These are phyloP conservation scores for Venturia oleaginea DNA, from an alignment of 2,329 filamentous ascomycete genomes.

Conservation along the genomic window DNA sequence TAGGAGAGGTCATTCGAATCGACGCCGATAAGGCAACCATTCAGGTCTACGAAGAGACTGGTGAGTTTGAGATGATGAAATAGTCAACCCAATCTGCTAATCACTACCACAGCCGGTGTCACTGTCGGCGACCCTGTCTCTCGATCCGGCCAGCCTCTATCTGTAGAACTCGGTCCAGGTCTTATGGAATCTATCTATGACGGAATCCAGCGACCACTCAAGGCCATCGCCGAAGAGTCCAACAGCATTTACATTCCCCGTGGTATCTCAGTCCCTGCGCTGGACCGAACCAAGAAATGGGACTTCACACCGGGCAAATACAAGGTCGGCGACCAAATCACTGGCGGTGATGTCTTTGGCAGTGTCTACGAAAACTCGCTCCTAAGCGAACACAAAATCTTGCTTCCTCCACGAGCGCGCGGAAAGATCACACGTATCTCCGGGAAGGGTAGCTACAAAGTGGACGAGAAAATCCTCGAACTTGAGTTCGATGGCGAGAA, in stretches of 20 bases:
- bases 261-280: constrained; percentile 76
- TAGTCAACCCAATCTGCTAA: background rate
- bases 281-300: constrained; percentile 92
- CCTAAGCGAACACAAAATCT: constrained; percentile 83
- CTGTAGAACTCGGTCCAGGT: constrained; percentile 92
- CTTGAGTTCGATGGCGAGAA: constrained; percentile 96
- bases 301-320: constrained; percentile 75
- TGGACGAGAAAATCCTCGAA: constrained; percentile 88
- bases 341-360: constrained; percentile 93
- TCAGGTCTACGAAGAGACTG: constrained; percentile 98
- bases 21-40: constrained; percentile 92
- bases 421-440: constrained; percentile 90
- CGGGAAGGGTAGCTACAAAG: constrained; percentile 83
- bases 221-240: constrained; percentile 66
- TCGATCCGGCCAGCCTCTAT: constrained; percentile 89
- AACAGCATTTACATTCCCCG: constrained; percentile 96
- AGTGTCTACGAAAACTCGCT: constrained; percentile 94
- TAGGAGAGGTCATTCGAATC: constrained; percentile 97
- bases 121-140: constrained; percentile 88
- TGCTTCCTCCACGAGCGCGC: constrained; percentile 79
- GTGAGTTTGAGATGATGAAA: constrained; percentile 40
- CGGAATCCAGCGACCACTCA: constrained; percentile 92
- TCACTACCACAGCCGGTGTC: constrained; percentile 61
- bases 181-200: constrained; percentile 99
- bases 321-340: constrained; percentile 96